Conservation (phyloP, 2,329 filamentous ascomycete genomes). For the Calonectria hawksworthii region DNA sequence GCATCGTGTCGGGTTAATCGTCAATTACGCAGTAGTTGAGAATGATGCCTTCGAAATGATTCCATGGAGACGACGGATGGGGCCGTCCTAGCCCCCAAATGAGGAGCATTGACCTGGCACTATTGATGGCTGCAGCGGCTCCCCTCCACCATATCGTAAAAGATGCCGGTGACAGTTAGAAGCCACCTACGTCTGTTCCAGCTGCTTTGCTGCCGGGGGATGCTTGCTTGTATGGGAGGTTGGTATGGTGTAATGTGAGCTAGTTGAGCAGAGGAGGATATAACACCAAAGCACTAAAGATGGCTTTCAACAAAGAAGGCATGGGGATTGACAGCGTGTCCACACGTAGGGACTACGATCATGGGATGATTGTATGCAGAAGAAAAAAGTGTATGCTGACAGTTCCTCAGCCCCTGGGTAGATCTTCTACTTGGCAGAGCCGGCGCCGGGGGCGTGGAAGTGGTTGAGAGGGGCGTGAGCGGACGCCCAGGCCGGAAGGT, state of each 20-base stretch:
- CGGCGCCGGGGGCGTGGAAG: background rate
- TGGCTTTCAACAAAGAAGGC: background rate
- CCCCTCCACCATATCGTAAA: background rate
- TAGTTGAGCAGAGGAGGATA: background rate
- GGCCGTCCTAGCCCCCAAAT: background rate
- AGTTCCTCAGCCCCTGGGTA: background rate
- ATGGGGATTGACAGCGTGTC: background rate
- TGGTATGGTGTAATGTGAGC: background rate
- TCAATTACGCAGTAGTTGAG: background rate
- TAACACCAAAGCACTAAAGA: background rate
- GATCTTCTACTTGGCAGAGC: slow-evolving; percentile 3
- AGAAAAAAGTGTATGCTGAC: background rate
- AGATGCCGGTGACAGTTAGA: background rate
- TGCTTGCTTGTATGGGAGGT: slow-evolving; percentile 4
- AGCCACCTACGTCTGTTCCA: slow-evolving; percentile 23
- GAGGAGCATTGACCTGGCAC: slow-evolving; percentile 4
- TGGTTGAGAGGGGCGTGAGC: background rate
- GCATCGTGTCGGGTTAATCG: background rate
- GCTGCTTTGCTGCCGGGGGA: background rate
- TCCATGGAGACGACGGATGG: slow-evolving; percentile 1
- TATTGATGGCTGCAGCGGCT: slow-evolving; percentile 13
- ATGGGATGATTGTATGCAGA: background rate
- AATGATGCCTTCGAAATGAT: slow-evolving; percentile 10
- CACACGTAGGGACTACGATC: background rate
- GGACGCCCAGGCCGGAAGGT: background rate